Evolutionary conservation across 192 early-diverging fungal species (phyloP).

Genomic region (Backusella psychrophila): DNA sequence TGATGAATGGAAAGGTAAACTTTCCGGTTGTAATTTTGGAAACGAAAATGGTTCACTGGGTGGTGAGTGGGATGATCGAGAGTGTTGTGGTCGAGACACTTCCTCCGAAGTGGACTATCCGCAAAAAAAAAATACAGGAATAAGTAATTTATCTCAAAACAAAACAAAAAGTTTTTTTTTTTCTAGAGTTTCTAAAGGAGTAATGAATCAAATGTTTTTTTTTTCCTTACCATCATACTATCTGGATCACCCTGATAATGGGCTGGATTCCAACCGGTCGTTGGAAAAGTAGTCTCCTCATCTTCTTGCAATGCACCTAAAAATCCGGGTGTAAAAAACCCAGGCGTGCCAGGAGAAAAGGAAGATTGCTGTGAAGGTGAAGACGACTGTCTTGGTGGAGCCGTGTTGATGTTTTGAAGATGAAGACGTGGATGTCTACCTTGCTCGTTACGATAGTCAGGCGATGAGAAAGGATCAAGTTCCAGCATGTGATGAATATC

Average conservation of each 20-base stretch:
- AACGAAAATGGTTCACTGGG: not conserved
- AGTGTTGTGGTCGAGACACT: not conserved
- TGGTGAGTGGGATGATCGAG: not conserved
- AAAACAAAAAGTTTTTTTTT: too few relatives aligned
- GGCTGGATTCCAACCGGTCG: not conserved
- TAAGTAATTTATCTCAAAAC: not conserved
- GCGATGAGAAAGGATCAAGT: slow-evolving; percentile 3
- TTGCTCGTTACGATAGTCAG: not conserved
- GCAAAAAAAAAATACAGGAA: not conserved
- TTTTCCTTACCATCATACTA: not conserved
- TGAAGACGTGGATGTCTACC: not conserved
- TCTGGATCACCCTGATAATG: not conserved
- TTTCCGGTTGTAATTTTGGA: not conserved
- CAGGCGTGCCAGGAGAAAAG: slow-evolving; percentile 55
- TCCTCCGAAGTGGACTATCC: not conserved
- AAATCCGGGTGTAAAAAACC: slow-evolving; percentile 71
- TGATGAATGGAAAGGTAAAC: not conserved
- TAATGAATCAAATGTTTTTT: not conserved
- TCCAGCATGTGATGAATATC: slow-evolving; percentile 2
- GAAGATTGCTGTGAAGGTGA: slow-evolving; percentile 3
- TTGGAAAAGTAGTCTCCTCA: slow-evolving; percentile 9
- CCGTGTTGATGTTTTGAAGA: not conserved
- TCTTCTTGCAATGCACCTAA: slow-evolving; percentile 58
- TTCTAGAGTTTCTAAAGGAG: too few relatives aligned
- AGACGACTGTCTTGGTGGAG: not conserved